Percentiles rank a stretch among this genome's conserved stretches.
Evolutionary conservation across 345 rosid species (phyloP).

Genomic region (Lagerstroemia speciosa): DNA sequence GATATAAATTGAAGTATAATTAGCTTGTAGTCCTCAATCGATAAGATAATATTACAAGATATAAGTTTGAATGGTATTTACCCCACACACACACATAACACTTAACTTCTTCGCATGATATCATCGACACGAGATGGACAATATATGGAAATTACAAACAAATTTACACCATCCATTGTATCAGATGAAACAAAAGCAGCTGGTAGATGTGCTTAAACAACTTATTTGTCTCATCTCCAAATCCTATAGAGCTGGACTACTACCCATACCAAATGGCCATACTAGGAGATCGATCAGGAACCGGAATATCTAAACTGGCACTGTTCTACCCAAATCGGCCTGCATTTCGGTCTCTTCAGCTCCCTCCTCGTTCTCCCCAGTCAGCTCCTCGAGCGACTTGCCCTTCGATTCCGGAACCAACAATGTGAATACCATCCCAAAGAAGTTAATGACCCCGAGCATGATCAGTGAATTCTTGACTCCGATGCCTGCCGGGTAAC

Average conservation of each 20-base stretch:
- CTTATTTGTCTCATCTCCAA: not conserved
- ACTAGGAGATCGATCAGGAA: not conserved
- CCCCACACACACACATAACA: too few species aligned
- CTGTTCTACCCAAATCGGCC: not conserved
- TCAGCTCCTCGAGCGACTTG: slow-evolving; percentile 46
- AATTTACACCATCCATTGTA: too few species aligned
- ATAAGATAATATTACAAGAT: too few species aligned
- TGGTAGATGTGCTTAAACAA: not conserved
- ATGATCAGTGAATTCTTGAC: slow-evolving; percentile 38
- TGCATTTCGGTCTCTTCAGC: not conserved
- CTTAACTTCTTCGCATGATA: too few species aligned
- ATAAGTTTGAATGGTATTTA: too few species aligned
- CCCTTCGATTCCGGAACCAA: slow-evolving; percentile 51
- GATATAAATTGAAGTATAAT: too few species aligned
- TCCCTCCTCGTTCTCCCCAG: slow-evolving; percentile 39
- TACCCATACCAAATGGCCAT: not conserved
- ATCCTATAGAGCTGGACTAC: not conserved
- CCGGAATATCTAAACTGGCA: not conserved
- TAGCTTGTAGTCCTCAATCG: too few species aligned
- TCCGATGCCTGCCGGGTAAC: slow-evolving; percentile 57
- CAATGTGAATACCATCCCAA: slow-evolving; percentile 43
- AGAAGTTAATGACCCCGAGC: slow-evolving; percentile 37
- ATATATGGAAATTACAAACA: not conserved
- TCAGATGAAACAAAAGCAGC: not conserved
- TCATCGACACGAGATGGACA: too few species aligned